Evolutionary conservation across 208 protist species (phyloP).

Genomic region (Trypanosoma grayi): DNA sequence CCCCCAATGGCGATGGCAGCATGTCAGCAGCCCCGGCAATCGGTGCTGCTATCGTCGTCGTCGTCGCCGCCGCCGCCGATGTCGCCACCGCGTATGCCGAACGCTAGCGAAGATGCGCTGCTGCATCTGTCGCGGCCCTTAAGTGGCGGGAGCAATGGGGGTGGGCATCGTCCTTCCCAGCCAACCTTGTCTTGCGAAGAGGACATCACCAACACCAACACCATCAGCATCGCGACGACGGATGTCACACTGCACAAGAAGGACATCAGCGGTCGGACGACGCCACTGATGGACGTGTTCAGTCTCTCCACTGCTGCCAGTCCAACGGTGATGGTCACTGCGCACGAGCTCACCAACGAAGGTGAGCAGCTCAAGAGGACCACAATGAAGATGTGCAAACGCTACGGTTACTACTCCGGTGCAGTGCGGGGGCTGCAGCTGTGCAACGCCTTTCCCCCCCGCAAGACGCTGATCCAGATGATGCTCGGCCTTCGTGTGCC

Average conservation of each 20-base stretch:
- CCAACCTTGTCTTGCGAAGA: background rate
- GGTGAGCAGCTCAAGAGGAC: slow-evolving; percentile 37
- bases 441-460: slow-evolving; percentile 47
- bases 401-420: slow-evolving; percentile 67
- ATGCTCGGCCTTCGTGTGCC: slow-evolving; percentile 51
- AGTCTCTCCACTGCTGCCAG: background rate
- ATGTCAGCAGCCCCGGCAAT: too few species aligned
- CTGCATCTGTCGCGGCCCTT: too few species aligned
- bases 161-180: too few species aligned
- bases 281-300: background rate
- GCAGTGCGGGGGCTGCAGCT: slow-evolving; percentile 72
- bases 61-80: too few species aligned
- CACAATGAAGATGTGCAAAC: slow-evolving; percentile 34
- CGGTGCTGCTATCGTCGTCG: too few species aligned
- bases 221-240: background rate
- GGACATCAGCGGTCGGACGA: background rate
- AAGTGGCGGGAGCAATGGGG: too few species aligned
- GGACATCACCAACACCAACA: background rate
- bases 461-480: slow-evolving; percentile 59
- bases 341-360: slow-evolving; percentile 30
- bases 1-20: too few species aligned
- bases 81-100: too few species aligned
- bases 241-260: background rate
- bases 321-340: too few species aligned
- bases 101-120: too few species aligned